A percentile compares a stretch with the other conserved stretches of the same genome.
These are phyloP conservation scores for Auriscalpium microsporum DNA, from an alignment of 768 basidiomycete species.

Conservation along the genomic window DNA sequence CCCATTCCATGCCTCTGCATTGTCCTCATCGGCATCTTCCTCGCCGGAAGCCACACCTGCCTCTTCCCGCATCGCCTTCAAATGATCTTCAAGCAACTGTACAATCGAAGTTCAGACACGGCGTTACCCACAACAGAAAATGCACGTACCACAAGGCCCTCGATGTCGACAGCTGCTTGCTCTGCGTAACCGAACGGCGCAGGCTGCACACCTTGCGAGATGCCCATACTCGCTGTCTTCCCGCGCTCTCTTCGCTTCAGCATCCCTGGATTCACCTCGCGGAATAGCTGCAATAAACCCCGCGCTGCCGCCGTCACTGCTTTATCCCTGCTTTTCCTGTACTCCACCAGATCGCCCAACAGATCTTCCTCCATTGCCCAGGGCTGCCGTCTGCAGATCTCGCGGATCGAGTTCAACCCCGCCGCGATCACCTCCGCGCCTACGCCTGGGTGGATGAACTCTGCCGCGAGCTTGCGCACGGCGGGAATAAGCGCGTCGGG, in stretches of 20 bases:
- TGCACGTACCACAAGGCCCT: slow-evolving; percentile 72
- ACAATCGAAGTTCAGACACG: neutral
- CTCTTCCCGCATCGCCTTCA: slow-evolving; percentile 63
- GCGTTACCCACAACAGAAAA: neutral
- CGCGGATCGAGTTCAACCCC: slow-evolving; percentile 91
- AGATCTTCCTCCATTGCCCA: slow-evolving; percentile 97
- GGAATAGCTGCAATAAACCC: slow-evolving; percentile 79
- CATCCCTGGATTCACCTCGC: slow-evolving; percentile 94
- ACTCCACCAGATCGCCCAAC: slow-evolving; percentile 87
- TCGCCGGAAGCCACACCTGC: slow-evolving; percentile 38
- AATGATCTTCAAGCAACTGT: slow-evolving; percentile 83
- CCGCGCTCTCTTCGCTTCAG: slow-evolving; percentile 86
- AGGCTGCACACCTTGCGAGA: slow-evolving; percentile 53
- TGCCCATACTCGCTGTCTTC: slow-evolving; percentile 80
- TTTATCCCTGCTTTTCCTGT: slow-evolving; percentile 93
- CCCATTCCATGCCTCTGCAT: slow-evolving; percentile 70
- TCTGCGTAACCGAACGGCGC: slow-evolving; percentile 77
- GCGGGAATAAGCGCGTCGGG: slow-evolving; percentile 88
- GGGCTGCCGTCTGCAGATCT: slow-evolving; percentile 90
- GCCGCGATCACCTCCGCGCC: slow-evolving; percentile 93
- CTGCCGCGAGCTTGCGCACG: slow-evolving; percentile 83
- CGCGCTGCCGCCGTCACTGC: slow-evolving; percentile 83
- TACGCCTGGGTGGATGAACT: slow-evolving; percentile 97
- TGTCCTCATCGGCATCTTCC: slow-evolving; percentile 43
- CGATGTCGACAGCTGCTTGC: slow-evolving; percentile 75